These are phyloP conservation scores for Microcera coccophila DNA, from an alignment of 2,329 filamentous ascomycete genomes.

Conservation along the genomic window DNA sequence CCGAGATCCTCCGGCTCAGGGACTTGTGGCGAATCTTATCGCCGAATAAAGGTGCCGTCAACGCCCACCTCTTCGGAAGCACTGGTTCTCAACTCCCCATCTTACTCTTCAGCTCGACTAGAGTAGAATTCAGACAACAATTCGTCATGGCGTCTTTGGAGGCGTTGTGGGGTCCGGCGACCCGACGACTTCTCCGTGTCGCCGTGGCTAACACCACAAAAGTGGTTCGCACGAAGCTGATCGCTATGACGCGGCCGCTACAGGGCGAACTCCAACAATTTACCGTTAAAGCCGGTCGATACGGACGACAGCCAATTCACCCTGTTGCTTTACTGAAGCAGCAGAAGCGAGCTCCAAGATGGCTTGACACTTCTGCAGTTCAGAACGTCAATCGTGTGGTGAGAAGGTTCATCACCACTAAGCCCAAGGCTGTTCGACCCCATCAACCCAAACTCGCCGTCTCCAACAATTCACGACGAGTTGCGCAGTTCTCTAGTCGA, in stretches of 20 bases:
- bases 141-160: slow-evolving; percentile 52
- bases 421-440: slow-evolving; percentile 34
- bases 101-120: slow-evolving; percentile 19
- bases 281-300: slow-evolving; percentile 38
- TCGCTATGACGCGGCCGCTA: slow-evolving; percentile 41
- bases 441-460: slow-evolving; percentile 48
- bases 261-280: slow-evolving; percentile 46
- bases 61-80: slow-evolving; percentile 9
- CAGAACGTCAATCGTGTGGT: slow-evolving; percentile 43
- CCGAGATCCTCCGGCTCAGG: slow-evolving; percentile 21
- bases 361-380: slow-evolving; percentile 45
- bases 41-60: slow-evolving; percentile 24
- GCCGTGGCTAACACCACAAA: slow-evolving; percentile 50
- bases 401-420: slow-evolving; percentile 50
- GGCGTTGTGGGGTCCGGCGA: slow-evolving; percentile 55
- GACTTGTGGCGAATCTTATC: slow-evolving; percentile 27
- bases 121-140: slow-evolving; percentile 20
- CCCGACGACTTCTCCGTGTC: slow-evolving; percentile 52
- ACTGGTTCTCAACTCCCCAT: slow-evolving; percentile 15
- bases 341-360: slow-evolving; percentile 42
- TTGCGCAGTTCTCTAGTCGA: slow-evolving; percentile 63
- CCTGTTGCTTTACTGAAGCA: slow-evolving; percentile 51
- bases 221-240: slow-evolving; percentile 49
- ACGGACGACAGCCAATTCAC: slow-evolving; percentile 50
- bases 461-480: slow-evolving; percentile 47